phyloP scores from a whole-genome alignment of 306 rosid genomes.

The Ziziphus jujuba region DNA sequence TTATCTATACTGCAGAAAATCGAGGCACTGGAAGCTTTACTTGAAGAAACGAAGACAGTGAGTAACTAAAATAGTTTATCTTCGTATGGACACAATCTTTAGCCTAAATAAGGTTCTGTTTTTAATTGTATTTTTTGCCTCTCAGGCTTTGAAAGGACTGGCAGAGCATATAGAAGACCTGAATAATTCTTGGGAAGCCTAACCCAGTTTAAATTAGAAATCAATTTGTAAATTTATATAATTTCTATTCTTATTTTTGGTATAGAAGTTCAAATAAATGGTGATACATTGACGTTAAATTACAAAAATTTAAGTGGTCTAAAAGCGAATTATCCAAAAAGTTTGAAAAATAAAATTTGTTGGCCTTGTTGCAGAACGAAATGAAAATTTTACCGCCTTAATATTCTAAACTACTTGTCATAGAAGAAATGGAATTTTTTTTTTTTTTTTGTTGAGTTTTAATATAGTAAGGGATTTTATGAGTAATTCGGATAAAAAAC shows the following conservation, averaged over 20 bases:
- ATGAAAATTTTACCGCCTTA: not conserved
- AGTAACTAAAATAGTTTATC: slow-evolving; percentile 21
- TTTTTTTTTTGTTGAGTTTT: too few species aligned
- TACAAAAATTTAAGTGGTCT: not conserved
- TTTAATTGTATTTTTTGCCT: slow-evolving; percentile 10
- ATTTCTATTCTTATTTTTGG: not conserved
- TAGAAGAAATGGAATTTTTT: too few species aligned
- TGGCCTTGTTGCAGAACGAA: not conserved
- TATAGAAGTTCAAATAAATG: not conserved
- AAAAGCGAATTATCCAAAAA: not conserved
- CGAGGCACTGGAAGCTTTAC: slow-evolving; percentile 62
- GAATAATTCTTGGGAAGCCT: slow-evolving; percentile 17
- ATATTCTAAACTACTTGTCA: too few species aligned
- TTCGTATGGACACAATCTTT: slow-evolving; percentile 6
- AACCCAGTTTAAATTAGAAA: not conserved
- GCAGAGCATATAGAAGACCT: slow-evolving; percentile 29
- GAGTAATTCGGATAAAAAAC: too few species aligned
- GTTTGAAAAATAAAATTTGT: not conserved
- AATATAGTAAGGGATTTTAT: not conserved
- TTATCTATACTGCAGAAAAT: slow-evolving; percentile 55
- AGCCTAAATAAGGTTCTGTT: slow-evolving; percentile 5
- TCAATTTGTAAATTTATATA: not conserved
- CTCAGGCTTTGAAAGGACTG: slow-evolving; percentile 62
- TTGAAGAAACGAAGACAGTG: slow-evolving; percentile 64
- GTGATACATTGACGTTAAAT: not conserved